phyloP scores from a whole-genome alignment of 345 rosid genomes.

The Brassica juncea region DNA sequence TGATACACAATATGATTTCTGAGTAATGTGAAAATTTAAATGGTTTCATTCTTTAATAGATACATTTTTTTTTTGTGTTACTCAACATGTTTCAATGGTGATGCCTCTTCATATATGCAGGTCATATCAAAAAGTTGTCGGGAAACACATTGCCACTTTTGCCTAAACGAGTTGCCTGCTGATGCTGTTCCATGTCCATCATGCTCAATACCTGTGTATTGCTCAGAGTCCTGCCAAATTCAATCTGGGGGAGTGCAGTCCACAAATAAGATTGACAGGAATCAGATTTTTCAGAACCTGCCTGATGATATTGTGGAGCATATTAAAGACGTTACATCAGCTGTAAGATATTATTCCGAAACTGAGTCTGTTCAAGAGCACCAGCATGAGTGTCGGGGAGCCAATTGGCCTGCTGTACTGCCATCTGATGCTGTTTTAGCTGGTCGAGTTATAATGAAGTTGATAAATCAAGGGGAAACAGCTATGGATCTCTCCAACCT shows the following conservation, averaged over 20 bases:
- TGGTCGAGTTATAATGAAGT: constrained; percentile 65
- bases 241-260: constrained; percentile 54
- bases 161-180: constrained; percentile 72
- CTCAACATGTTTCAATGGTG: constrained; percentile 13
- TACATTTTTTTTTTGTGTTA: constrained; percentile 3
- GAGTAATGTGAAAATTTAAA: neutral
- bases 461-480: constrained; percentile 43
- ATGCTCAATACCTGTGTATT: constrained; percentile 74
- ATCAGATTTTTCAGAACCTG: constrained; percentile 22
- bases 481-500: constrained; percentile 40
- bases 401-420: constrained; percentile 73
- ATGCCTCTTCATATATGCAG: constrained; percentile 39
- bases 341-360: constrained; percentile 26
- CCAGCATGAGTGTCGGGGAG: constrained; percentile 79
- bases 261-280: constrained; percentile 30
- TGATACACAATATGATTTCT: neutral
- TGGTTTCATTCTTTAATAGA: neutral
- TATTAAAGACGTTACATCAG: constrained; percentile 43
- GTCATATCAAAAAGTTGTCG: constrained; percentile 65
- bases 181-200: constrained; percentile 72
- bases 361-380: constrained; percentile 59
- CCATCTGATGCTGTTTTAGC: constrained; percentile 78
- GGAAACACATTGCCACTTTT: constrained; percentile 79
- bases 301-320: constrained; percentile 46
- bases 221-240: constrained; percentile 67